A percentile compares a stretch with the other conserved stretches of the same genome.
Evolutionary conservation across 2,329 filamentous ascomycete species (phyloP).

Genomic region (Thelonectria olida): DNA sequence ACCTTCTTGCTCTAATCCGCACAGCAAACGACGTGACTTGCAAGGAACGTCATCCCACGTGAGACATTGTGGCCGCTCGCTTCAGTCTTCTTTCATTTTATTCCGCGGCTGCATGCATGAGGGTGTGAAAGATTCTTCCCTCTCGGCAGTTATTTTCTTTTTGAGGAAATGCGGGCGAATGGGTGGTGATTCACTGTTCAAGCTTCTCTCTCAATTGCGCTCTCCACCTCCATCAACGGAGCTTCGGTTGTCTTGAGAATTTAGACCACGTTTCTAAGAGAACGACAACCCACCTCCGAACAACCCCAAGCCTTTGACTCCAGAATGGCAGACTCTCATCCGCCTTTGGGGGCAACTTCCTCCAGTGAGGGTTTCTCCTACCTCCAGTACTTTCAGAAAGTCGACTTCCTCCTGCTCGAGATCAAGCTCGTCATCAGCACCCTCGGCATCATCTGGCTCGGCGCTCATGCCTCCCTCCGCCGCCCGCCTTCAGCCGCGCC

Average conservation of each 20-base stretch:
- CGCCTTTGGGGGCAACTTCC: no score
- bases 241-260: neutral
- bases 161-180: neutral
- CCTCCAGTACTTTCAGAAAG: slow-evolving; percentile 42
- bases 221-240: no score
- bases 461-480: slow-evolving; percentile 84
- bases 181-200: neutral
- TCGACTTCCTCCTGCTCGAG: slow-evolving; percentile 57
- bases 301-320: neutral
- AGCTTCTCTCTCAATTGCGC: no score
- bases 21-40: neutral
- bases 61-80: neutral
- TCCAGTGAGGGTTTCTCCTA: no score
- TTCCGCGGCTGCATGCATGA: neutral
- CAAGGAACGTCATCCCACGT: neutral
- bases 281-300: neutral
- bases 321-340: neutral
- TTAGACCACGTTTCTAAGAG: no score
- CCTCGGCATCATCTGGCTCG: slow-evolving; percentile 84
- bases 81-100: neutral
- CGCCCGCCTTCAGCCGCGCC: slow-evolving; percentile 82
- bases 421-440: slow-evolving; percentile 68
- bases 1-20: no score
- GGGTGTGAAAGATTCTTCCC: neutral
- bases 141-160: neutral